Conservation (phyloP, 306 rosid genomes). For the Rosa persica region DNA sequence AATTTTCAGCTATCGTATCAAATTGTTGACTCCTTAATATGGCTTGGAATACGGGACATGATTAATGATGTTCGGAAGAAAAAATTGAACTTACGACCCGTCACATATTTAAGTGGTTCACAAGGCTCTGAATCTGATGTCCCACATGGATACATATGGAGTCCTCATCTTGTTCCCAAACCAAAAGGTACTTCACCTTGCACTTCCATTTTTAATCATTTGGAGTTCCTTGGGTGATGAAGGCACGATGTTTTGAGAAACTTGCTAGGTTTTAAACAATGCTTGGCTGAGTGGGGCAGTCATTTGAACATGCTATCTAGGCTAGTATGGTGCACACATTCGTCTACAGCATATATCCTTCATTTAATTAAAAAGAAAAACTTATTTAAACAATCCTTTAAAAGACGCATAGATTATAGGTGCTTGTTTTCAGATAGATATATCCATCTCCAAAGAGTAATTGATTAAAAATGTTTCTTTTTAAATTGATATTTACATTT, state of each 20-base stretch:
- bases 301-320: not conserved
- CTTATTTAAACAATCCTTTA: not conserved
- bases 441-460: not conserved
- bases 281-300: not conserved
- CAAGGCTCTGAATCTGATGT: conserved; percentile 87
- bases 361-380: not conserved
- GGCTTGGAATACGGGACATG: conserved; percentile 99
- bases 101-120: conserved; percentile 97
- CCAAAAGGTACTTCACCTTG: conserved; percentile 73
- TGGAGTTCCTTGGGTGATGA: conserved; percentile 6
- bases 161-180: conserved; percentile 99
- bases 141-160: conserved; percentile 98
- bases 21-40: conserved; percentile 92
- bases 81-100: conserved; percentile 88
- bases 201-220: conserved; percentile 11
- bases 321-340: not conserved
- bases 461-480: not conserved
- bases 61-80: conserved; percentile 94
- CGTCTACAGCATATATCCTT: not conserved
- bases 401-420: not conserved
- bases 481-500: too few relatives aligned
- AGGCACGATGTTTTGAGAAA: not conserved
- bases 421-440: not conserved
- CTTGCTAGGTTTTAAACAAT: not conserved
- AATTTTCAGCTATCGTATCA: conserved; percentile 87